Evolutionary conservation across 1,284 basidiomycete species (phyloP), one percentile per base, ranked within the genome.

Genomic region (Chalciporus sp.): DNA sequence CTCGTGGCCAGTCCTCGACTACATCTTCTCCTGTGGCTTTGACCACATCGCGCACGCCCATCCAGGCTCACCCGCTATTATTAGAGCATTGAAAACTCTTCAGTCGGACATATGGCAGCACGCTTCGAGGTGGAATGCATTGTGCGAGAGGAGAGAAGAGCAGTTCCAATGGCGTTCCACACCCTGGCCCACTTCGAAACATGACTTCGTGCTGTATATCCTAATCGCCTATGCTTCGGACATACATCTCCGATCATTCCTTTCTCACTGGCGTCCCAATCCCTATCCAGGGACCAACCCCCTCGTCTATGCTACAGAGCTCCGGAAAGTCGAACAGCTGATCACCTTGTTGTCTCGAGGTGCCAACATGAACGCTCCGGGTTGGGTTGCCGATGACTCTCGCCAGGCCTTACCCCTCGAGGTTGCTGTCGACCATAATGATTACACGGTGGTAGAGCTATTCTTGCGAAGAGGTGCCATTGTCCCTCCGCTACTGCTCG

Each of bases 221-320:
- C 16, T 14, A 33, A 49, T 7, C 23, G 23, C 23, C 6, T 23
- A 23, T 23, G 6, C 23, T 23, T 23, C 23, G 23, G 23, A 23
- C 23, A 23, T 23, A 3, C 23, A 23, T 6, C 26, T 57, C 46
- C n/a, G 20, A 26, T 19, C 27, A 4, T 53, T 49, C 27, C 27
- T 49, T 2, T 2, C 7, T 57, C 55, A 23, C 23, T 23, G 5
- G 47, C 52, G 5, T 35, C 57, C 19, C 27, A 14, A 39, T 5
- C 35, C 43, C 7, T 39, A 11, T 33, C 2, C 42, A 23, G 42
- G 14, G 28, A 47, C 43, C 19, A 56, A 56, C 27, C 55, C 55
- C 0, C 16, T 56, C 27, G n/a, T 56, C 26, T 56, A 56, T 6
- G 47, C 54, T 17, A 54, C 54, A 29, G 26, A 56, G 16, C 57